phyloP scores from a whole-genome alignment of 352 stramenopile species.

The Phytophthora fragariae region DNA sequence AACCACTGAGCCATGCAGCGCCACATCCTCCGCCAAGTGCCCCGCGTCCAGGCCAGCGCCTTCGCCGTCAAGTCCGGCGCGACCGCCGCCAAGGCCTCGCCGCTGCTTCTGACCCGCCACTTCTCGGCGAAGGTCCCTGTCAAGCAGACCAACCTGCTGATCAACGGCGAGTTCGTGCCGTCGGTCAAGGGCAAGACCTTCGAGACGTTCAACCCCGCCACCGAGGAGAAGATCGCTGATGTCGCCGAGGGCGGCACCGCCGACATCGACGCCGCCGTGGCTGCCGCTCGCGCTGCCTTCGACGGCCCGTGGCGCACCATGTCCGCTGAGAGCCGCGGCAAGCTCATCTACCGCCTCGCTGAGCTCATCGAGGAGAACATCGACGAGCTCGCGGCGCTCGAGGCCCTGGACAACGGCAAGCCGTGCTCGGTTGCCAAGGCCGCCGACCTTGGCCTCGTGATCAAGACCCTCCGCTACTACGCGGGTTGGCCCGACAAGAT shows the following conservation, averaged over 20 bases:
- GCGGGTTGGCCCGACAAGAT: constrained; percentile 89
- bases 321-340: constrained; percentile 33
- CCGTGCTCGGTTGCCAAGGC: constrained; percentile 81
- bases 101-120: constrained; percentile 34
- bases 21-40: constrained; percentile 44
- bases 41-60: constrained; percentile 23
- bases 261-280: constrained; percentile 77
- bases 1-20: constrained; percentile 39
- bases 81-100: constrained; percentile 15
- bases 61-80: constrained; percentile 8
- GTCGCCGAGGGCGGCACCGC: constrained; percentile 62
- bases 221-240: constrained; percentile 75
- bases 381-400: constrained; percentile 73
- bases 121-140: constrained; percentile 49
- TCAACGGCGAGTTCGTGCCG: constrained; percentile 87
- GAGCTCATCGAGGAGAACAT: constrained; percentile 56
- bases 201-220: constrained; percentile 80
- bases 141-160: constrained; percentile 83
- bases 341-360: constrained; percentile 48
- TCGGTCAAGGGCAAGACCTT: constrained; percentile 71
- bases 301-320: constrained; percentile 69
- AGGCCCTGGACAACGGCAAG: constrained; percentile 96
- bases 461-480: constrained; percentile 93
- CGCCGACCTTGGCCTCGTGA: constrained; percentile 83
- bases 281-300: constrained; percentile 65